These are phyloP conservation scores for Fusarium proliferatum DNA, from an alignment of 2,329 filamentous ascomycete species.

Conservation along the genomic window DNA sequence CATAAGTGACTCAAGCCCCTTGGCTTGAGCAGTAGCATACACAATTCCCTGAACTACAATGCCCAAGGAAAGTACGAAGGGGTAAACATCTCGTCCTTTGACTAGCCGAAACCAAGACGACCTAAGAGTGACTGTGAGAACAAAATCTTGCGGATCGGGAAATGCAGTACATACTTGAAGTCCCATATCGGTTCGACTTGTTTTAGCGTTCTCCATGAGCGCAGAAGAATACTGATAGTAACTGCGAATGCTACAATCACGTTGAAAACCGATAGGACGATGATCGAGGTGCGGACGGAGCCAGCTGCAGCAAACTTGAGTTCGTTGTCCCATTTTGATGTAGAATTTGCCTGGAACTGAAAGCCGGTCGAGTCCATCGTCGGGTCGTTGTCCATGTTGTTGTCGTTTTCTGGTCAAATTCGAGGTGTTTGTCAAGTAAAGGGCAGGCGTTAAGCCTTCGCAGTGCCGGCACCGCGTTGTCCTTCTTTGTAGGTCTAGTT, in stretches of 20 bases:
- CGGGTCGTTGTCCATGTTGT: conserved; percentile 22
- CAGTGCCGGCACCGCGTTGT: conserved; percentile 45
- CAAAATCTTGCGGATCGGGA: not conserved
- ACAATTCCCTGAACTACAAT: conserved; percentile 68
- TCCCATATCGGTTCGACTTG: conserved; percentile 54
- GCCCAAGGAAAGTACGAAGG: conserved; percentile 66
- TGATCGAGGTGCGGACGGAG: conserved; percentile 69
- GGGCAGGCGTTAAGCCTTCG: conserved; percentile 37
- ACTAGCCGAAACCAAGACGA: conserved; percentile 57
- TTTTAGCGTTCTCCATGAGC: conserved; percentile 62
- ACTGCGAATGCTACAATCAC: conserved; percentile 67
- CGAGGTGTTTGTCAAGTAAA: conserved; percentile 16
- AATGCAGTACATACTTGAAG: conserved; percentile 52
- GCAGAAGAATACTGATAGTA: conserved; percentile 66
- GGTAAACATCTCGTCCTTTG: conserved; percentile 61
- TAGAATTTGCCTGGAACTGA: conserved; percentile 53
- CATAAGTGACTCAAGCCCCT: conserved; percentile 63
- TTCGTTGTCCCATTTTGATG: conserved; percentile 61
- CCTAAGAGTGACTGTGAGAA: conserved; percentile 43
- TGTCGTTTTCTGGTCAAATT: conserved; percentile 16
- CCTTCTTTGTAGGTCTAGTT: conserved; percentile 21
- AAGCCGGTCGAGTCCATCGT: conserved; percentile 44
- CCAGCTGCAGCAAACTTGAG: conserved; percentile 64
- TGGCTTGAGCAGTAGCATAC: conserved; percentile 67
- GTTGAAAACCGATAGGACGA: conserved; percentile 72